These are phyloP conservation scores for Phytophthora colocasiae DNA, from an alignment of 352 stramenopile genomes.

Conservation along the genomic window DNA sequence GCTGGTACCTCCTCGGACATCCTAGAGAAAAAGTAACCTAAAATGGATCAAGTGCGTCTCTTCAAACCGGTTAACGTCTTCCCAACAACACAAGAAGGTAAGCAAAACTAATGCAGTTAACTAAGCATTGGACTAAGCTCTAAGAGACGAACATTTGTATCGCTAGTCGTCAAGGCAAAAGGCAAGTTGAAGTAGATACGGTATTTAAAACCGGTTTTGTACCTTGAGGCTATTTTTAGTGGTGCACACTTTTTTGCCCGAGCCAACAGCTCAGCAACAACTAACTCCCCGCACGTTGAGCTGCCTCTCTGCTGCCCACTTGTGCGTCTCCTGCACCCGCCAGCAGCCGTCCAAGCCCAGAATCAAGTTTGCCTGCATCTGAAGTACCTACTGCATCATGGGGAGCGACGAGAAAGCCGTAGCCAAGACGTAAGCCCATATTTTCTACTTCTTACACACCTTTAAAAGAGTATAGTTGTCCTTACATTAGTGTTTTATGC, in stretches of 20 bases:
- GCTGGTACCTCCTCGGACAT: slow-evolving; percentile 13
- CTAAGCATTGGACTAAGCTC: slow-evolving; percentile 2
- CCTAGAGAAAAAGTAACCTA: background rate
- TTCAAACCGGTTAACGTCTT: slow-evolving; percentile 7
- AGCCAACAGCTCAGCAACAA: slow-evolving; percentile 24
- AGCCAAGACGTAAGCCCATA: slow-evolving; percentile 45
- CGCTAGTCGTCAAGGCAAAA: slow-evolving; percentile 15
- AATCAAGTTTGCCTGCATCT: slow-evolving; percentile 1
- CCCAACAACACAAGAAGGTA: background rate
- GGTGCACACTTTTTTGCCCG: slow-evolving; percentile 23
- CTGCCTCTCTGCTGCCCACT: slow-evolving; percentile 11
- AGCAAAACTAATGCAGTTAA: background rate
- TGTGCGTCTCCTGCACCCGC: slow-evolving; percentile 25
- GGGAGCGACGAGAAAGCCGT: slow-evolving; percentile 44
- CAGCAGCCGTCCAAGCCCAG: slow-evolving; percentile 10
- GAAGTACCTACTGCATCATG: slow-evolving; percentile 33
- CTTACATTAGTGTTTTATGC: background rate
- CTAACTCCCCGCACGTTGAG: slow-evolving; percentile 1
- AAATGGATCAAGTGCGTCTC: slow-evolving; percentile 10
- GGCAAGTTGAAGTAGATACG: slow-evolving; percentile 29
- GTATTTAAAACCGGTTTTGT: slow-evolving; percentile 5
- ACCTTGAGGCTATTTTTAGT: slow-evolving; percentile 25
- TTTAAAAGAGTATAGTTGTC: background rate
- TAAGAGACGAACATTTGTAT: background rate
- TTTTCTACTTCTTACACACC: background rate